Evolutionary conservation across 495 filamentous ascomycete species (phyloP).

Genomic region (Peziza echinospora): DNA sequence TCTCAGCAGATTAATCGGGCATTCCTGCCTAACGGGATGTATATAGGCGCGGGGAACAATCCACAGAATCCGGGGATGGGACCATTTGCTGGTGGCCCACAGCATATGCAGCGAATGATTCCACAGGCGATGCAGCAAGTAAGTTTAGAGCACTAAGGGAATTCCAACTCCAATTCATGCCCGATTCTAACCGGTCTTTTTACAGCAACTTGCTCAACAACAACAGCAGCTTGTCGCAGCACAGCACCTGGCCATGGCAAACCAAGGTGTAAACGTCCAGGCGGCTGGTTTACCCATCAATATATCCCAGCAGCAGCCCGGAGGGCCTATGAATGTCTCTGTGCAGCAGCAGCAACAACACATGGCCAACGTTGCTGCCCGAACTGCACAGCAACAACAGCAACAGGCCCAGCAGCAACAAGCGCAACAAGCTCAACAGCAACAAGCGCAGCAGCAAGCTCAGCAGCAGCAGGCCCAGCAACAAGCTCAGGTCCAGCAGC

Average conservation of each 20-base stretch:
- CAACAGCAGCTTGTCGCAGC: constrained; percentile 24
- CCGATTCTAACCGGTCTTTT: too few relatives aligned
- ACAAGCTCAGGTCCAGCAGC: constrained; percentile 16
- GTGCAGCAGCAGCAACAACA: constrained; percentile 16
- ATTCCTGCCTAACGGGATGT: background rate
- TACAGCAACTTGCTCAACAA: constrained; percentile 26
- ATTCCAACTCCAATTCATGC: too few relatives aligned
- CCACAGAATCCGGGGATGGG: constrained; percentile 5
- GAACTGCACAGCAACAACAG: constrained; percentile 8
- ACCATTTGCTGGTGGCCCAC: constrained; percentile 11
- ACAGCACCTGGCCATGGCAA: constrained; percentile 21
- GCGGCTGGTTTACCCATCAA: constrained; percentile 11
- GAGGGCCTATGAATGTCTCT: background rate
- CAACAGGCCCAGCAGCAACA: background rate
- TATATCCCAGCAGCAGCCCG: constrained; percentile 16
- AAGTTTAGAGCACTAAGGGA: too few relatives aligned
- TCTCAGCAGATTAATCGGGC: background rate
- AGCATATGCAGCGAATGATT: constrained; percentile 15
- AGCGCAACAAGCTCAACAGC: constrained; percentile 13
- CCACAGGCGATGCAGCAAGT: constrained; percentile 24
- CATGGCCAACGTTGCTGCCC: constrained; percentile 13
- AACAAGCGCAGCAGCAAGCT: constrained; percentile 16
- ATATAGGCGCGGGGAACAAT: background rate
- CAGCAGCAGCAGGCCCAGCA: constrained; percentile 21
- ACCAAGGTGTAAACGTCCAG: constrained; percentile 16